phyloP scores from a whole-genome alignment of 257 asterid species.

The Nicotiana undulata region DNA sequence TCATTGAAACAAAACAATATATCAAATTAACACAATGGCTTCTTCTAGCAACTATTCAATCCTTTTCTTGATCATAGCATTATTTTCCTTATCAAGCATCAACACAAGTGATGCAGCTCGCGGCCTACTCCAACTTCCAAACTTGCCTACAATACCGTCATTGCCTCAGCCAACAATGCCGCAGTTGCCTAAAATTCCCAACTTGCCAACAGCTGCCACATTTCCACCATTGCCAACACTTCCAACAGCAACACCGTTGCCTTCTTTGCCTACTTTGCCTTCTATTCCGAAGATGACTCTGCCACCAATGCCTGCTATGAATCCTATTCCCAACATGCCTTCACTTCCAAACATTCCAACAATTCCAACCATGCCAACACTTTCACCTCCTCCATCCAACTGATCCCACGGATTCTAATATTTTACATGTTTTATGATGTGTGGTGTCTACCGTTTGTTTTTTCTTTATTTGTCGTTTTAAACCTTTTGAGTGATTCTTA shows the following conservation, averaged over 20 bases:
- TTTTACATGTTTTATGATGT: background rate
- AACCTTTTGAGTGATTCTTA: background rate
- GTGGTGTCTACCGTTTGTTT: background rate
- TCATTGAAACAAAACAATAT: background rate
- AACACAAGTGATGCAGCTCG: background rate
- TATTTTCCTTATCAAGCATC: background rate
- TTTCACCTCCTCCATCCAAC: slow-evolving; percentile 1
- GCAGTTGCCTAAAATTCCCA: background rate
- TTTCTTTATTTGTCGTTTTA: background rate
- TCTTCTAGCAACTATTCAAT: background rate
- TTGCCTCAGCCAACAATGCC: background rate
- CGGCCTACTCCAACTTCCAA: background rate
- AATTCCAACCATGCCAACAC: background rate
- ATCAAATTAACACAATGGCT: background rate
- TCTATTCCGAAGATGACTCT: background rate
- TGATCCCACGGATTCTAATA: background rate
- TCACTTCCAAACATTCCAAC: background rate
- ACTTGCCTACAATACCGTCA: background rate
- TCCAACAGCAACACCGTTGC: background rate
- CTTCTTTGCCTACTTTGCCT: background rate
- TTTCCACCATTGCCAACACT: background rate
- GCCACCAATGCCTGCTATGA: background rate
- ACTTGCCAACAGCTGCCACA: background rate
- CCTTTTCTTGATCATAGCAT: background rate
- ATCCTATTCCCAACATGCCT: background rate